These are phyloP conservation scores for Boletus rubescentipes DNA, from an alignment of 768 basidiomycete genomes.

Conservation along the genomic window DNA sequence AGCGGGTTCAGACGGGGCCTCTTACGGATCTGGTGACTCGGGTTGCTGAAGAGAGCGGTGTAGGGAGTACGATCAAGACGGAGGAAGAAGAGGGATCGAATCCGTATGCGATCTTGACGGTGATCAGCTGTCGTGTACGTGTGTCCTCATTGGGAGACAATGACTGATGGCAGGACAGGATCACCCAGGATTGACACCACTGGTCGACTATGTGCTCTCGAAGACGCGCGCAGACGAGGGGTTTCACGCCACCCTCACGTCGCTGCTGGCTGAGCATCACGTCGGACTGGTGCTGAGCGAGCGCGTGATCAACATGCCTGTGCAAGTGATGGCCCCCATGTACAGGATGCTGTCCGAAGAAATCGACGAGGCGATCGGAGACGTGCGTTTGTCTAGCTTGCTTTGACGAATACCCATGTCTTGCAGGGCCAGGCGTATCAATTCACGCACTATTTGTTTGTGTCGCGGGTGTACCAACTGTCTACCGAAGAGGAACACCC, in stretches of 20 bases:
- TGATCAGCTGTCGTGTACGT: conserved; percentile 72
- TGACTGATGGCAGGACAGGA: conserved; percentile 42
- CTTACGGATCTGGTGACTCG: conserved; percentile 78
- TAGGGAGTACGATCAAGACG: conserved; percentile 91
- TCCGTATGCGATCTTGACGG: conserved; percentile 85
- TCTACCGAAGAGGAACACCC: conserved; percentile 68
- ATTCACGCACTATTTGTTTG: conserved; percentile 73
- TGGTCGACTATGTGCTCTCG: conserved; percentile 67
- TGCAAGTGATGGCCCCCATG: conserved; percentile 89
- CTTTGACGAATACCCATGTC: background rate
- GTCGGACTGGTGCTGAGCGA: conserved; percentile 87
- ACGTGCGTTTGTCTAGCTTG: conserved; percentile 43
- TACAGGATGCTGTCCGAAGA: conserved; percentile 88
- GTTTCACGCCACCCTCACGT: conserved; percentile 54
- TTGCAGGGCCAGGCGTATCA: conserved; percentile 56
- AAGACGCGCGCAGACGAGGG: conserved; percentile 50
- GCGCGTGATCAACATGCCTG: conserved; percentile 92
- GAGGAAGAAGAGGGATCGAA: conserved; percentile 55
- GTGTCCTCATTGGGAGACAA: background rate
- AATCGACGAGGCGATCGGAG: conserved; percentile 65
- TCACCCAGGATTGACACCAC: conserved; percentile 65
- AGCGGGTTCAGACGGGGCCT: conserved; percentile 64
- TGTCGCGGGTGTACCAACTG: conserved; percentile 79
- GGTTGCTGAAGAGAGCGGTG: conserved; percentile 67
- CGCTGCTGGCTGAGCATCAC: conserved; percentile 36